Percentiles rank a stretch among this genome's conserved stretches.
Evolutionary conservation across 805 yeast species (phyloP).

Genomic region (Schwanniomyces polymorphus): DNA sequence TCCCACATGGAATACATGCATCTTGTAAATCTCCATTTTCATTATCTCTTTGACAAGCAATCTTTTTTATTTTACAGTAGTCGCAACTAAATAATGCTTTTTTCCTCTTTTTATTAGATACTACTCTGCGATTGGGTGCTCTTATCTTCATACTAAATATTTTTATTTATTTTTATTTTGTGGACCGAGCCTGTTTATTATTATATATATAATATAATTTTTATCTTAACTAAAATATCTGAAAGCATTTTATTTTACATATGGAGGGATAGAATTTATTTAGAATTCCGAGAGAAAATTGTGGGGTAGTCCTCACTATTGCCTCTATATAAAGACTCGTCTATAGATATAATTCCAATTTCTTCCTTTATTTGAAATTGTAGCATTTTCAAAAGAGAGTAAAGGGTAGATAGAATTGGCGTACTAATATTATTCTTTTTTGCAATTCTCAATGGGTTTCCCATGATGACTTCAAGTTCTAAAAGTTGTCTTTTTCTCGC

Average conservation of each 20-base stretch:
- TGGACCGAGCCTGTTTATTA: too few relatives aligned
- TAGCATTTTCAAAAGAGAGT: conserved; percentile 14
- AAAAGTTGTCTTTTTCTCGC: conserved; percentile 17
- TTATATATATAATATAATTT: too few relatives aligned
- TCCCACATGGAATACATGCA: conserved; percentile 29
- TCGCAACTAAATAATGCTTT: conserved; percentile 1
- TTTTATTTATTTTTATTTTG: too few relatives aligned
- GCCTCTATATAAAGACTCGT: neutral
- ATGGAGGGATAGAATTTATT: neutral
- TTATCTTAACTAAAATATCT: too few relatives aligned
- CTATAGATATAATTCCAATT: conserved; percentile 13
- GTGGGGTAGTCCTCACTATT: neutral
- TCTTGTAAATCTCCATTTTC: neutral
- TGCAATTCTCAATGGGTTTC: conserved; percentile 20
- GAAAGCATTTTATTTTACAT: too few relatives aligned
- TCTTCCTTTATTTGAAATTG: conserved; percentile 17
- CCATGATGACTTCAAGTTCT: conserved; percentile 22
- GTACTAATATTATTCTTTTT: conserved; percentile 13
- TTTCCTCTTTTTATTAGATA: conserved; percentile 27
- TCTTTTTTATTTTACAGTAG: neutral
- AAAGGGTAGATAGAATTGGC: conserved; percentile 15
- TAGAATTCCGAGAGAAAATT: neutral
- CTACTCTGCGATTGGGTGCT: conserved; percentile 25
- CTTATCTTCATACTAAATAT: neutral
- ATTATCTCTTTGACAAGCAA: neutral